Evolutionary conservation across 2,329 filamentous ascomycete genomes (phyloP).

Genomic region (Annulohypoxylon truncatum): DNA sequence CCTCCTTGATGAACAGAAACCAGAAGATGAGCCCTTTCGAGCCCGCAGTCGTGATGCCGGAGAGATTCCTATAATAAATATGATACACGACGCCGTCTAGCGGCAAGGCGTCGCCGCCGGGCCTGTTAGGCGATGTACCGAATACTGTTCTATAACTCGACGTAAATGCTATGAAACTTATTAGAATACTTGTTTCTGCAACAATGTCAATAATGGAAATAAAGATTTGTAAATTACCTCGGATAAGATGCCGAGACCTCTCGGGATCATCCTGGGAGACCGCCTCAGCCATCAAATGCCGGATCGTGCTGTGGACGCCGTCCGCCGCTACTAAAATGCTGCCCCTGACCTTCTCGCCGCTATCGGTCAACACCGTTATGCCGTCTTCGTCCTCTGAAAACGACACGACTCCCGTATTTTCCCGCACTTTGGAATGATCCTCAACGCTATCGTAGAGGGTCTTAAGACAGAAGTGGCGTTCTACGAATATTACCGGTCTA

Average conservation of each 20-base stretch:
- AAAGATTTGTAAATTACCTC: no score
- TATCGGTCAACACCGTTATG: slow-evolving; percentile 27
- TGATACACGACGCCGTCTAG: slow-evolving; percentile 24
- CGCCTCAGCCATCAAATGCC: slow-evolving; percentile 19
- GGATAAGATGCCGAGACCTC: slow-evolving; percentile 18
- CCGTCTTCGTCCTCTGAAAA: slow-evolving; percentile 26
- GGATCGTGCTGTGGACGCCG: slow-evolving; percentile 35
- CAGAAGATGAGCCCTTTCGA: slow-evolving; percentile 23
- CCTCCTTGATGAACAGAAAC: slow-evolving; percentile 39
- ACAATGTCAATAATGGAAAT: no score
- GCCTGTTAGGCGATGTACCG: slow-evolving; percentile 26
- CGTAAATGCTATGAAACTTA: slow-evolving; percentile 14
- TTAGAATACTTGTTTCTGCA: neutral
- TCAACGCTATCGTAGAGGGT: slow-evolving; percentile 26
- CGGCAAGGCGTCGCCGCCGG: neutral
- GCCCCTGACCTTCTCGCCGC: slow-evolving; percentile 26
- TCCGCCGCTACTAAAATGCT: slow-evolving; percentile 37
- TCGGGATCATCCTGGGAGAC: slow-evolving; percentile 10
- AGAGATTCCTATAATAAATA: slow-evolving; percentile 27
- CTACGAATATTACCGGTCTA: slow-evolving; percentile 26
- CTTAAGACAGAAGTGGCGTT: slow-evolving; percentile 30
- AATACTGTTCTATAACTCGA: slow-evolving; percentile 34
- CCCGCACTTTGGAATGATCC: slow-evolving; percentile 31
- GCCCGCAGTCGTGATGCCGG: slow-evolving; percentile 24
- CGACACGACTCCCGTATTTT: slow-evolving; percentile 19